Conservation (phyloP, 352 stramenopile genomes). For the Peronospora tabacina region DNA sequence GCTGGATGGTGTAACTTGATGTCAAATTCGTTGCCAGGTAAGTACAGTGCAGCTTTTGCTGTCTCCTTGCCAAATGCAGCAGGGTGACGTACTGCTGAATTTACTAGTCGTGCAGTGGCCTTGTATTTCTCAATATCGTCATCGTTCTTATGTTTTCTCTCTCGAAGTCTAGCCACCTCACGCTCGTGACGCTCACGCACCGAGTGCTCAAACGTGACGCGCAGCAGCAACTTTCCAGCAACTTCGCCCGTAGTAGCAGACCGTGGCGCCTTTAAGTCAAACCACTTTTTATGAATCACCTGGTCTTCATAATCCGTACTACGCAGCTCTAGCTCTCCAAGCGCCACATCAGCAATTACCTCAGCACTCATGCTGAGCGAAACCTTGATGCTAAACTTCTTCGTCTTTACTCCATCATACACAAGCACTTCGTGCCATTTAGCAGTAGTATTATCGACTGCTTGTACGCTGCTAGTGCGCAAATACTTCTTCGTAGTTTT, state of each 20-base stretch:
- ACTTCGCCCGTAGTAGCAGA: slow-evolving; percentile 19
- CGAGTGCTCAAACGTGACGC: slow-evolving; percentile 57
- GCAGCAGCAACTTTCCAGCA: slow-evolving; percentile 44
- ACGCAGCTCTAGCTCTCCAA: slow-evolving; percentile 57
- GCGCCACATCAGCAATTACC: slow-evolving; percentile 57
- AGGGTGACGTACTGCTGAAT: slow-evolving; percentile 44
- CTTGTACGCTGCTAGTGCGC: slow-evolving; percentile 30
- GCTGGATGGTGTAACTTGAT: slow-evolving; percentile 53
- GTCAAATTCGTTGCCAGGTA: slow-evolving; percentile 69
- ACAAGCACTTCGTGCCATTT: slow-evolving; percentile 48
- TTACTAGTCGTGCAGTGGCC: slow-evolving; percentile 45
- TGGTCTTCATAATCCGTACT: slow-evolving; percentile 56
- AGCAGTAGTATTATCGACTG: slow-evolving; percentile 14
- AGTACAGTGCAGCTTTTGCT: slow-evolving; percentile 51
- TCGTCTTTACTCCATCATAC: slow-evolving; percentile 64
- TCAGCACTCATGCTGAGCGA: slow-evolving; percentile 47
- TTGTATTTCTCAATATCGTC: slow-evolving; percentile 55
- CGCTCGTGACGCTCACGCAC: slow-evolving; percentile 34
- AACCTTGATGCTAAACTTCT: slow-evolving; percentile 56
- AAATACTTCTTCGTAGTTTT: slow-evolving; percentile 66
- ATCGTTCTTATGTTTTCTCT: slow-evolving; percentile 62
- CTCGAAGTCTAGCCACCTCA: slow-evolving; percentile 29
- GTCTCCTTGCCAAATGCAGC: slow-evolving; percentile 56
- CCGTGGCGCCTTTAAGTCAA: slow-evolving; percentile 37
- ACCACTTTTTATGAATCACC: slow-evolving; percentile 42